Evolutionary conservation across 805 yeast genomes (phyloP).

Genomic region (Candida sphagnicola): DNA sequence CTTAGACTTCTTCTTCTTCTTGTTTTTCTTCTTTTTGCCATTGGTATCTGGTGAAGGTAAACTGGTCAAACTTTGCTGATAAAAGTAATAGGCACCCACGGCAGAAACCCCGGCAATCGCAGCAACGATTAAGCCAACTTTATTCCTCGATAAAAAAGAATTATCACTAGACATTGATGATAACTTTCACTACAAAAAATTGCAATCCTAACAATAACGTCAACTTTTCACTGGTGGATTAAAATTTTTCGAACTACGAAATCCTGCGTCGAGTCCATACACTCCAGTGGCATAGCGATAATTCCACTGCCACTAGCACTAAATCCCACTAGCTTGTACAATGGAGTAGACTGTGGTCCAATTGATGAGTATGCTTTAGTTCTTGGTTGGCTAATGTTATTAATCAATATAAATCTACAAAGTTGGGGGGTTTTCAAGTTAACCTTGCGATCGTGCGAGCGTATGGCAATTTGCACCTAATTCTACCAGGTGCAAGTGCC

Average conservation of each 20-base stretch:
- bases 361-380: too few species aligned
- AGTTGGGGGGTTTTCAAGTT: too few species aligned
- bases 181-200: neutral
- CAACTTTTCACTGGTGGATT: constrained; percentile 5
- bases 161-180: constrained; percentile 15
- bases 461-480: too few species aligned
- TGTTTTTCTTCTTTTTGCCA: constrained; percentile 36
- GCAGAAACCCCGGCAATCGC: constrained; percentile 63
- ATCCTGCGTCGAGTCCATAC: neutral
- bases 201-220: constrained; percentile 1
- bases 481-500: too few species aligned
- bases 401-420: too few species aligned
- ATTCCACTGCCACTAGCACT: neutral
- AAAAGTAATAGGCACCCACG: constrained; percentile 55
- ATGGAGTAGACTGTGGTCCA: too few species aligned
- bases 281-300: neutral
- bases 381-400: too few species aligned
- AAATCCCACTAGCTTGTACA: too few species aligned
- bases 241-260: neutral
- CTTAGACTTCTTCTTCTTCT: constrained; percentile 42
- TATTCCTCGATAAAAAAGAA: constrained; percentile 48
- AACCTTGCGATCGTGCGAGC: too few species aligned
- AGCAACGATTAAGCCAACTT: constrained; percentile 59
- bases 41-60: constrained; percentile 13
- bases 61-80: constrained; percentile 24